Evolutionary conservation across 441 rosid species (phyloP), one percentile per base, ranked within the genome.

Genomic region (Euphorbia schlechtendalii): DNA sequence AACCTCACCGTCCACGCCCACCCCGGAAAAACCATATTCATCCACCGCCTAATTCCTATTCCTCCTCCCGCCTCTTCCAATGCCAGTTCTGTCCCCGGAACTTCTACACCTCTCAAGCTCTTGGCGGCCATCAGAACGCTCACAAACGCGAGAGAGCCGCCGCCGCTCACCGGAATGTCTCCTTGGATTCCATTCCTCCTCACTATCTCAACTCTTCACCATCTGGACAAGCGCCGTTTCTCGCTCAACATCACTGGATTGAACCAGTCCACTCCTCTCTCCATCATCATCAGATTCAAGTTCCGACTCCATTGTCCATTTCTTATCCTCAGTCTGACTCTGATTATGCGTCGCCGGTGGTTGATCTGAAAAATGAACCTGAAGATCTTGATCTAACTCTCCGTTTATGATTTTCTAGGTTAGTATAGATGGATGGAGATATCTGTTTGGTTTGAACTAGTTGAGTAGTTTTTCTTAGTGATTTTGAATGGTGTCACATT

Each of bases 41-140:
- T 64, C 77, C 1, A 55, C 70, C 3, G 48, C 72, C 58, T 8
- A 58, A 53, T 0, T 56, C 78, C 76, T 3, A 76, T n/a, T n/a
- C n/a, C 65, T 51, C 75, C 15, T 66, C 75, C 34, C 84, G 93
- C 51, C 77, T 83, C 72, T 92, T 92, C 63, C 84, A 73, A 0
- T 92, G 98, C 66, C 89, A 76, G 8, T 90, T 86, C 81, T 92
- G 98, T 59, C 82, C 94, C 0, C 85, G 98, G 27, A 88, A 85
- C 76, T 92, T 90, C 84, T 87, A 77, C 86, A 85, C 95, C 34
- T 90, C 95, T 28, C 98, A 92, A 75, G 97, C 98, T 51, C 90
- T 92, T 25, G 98, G 96, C 14, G 97, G 97, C 75, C 97, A 92
- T 81, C 97, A 92, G 30, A 92, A 90, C 77, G 98, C 97, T 9